A percentile compares a stretch with the other conserved stretches of the same genome.
Evolutionary conservation across 768 basidiomycete genomes (phyloP).

Genomic region (Boletellus sp.): DNA sequence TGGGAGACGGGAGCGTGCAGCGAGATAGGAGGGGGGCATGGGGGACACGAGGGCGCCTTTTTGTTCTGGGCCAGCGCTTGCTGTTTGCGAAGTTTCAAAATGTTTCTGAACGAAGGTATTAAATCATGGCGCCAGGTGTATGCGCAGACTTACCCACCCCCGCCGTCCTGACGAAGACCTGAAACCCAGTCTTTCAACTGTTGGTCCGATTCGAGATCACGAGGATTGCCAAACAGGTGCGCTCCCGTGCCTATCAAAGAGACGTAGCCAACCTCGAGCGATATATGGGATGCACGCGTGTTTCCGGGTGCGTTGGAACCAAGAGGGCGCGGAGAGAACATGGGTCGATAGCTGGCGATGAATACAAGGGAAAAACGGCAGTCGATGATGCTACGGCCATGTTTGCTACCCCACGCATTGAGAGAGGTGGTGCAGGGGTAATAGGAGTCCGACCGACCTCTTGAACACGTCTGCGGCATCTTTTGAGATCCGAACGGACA

Average conservation of each 20-base stretch:
- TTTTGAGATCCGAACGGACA: constrained; percentile 54
- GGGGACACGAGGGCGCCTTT: constrained; percentile 4
- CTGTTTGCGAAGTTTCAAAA: constrained; percentile 45
- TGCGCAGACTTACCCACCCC: constrained; percentile 51
- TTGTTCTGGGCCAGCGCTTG: constrained; percentile 14
- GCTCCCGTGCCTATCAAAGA: constrained; percentile 40
- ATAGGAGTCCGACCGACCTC: constrained; percentile 28
- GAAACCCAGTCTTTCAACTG: constrained; percentile 49
- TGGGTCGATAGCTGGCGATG: constrained; percentile 48
- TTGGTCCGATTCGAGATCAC: constrained; percentile 39
- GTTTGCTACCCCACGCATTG: constrained; percentile 16
- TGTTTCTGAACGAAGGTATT: constrained; percentile 31
- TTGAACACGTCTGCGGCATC: constrained; percentile 47
- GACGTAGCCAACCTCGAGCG: constrained; percentile 50
- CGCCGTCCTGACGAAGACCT: constrained; percentile 54
- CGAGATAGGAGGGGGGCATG: constrained; percentile 6
- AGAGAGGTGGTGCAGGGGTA: not conserved
- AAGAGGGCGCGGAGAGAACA: constrained; percentile 51
- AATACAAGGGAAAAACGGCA: constrained; percentile 44
- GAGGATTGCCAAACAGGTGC: constrained; percentile 48
- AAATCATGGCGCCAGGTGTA: not conserved
- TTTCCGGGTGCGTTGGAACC: constrained; percentile 29
- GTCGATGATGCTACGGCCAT: constrained; percentile 40
- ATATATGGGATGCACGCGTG: constrained; percentile 44
- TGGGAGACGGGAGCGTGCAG: constrained; percentile 1